A percentile compares a stretch with the other conserved stretches of the same genome.
phyloP scores from a whole-genome alignment of 768 basidiomycete genomes.

The Auricularia auricula-judae region DNA sequence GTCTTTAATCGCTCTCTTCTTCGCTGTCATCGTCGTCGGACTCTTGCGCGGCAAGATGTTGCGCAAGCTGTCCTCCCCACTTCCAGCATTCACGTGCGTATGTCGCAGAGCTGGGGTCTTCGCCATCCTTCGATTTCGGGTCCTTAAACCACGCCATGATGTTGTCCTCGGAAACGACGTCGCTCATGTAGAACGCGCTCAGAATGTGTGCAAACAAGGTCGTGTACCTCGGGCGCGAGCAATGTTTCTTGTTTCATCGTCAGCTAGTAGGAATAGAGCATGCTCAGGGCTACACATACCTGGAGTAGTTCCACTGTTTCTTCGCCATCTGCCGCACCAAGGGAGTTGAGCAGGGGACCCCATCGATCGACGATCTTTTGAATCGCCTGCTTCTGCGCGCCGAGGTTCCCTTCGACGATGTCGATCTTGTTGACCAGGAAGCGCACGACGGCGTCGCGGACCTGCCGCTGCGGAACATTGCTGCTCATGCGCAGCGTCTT shows the following conservation, averaged over 20 bases:
- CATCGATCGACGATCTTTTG: conserved; percentile 56
- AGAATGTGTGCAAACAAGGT: conserved; percentile 78
- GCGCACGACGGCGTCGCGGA: conserved; percentile 81
- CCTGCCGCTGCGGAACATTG: conserved; percentile 79
- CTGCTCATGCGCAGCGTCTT: conserved; percentile 96
- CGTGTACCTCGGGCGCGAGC: conserved; percentile 48
- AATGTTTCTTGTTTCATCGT: conserved; percentile 38
- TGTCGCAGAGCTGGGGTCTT: conserved; percentile 15
- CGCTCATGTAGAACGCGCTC: conserved; percentile 79
- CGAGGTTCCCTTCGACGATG: conserved; percentile 44
- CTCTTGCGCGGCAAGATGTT: conserved; percentile 13
- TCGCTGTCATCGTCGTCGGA: conserved; percentile 14
- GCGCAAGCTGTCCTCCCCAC: conserved; percentile 13
- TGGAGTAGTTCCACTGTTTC: conserved; percentile 74
- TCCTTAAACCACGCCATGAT: conserved; percentile 77
- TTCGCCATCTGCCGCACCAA: conserved; percentile 74
- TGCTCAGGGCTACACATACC: conserved; percentile 27
- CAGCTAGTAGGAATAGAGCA: conserved; percentile 4
- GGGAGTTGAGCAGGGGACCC: conserved; percentile 70
- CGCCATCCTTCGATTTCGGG: conserved; percentile 33
- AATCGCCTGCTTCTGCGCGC: conserved; percentile 55
- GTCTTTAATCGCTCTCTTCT: conserved; percentile 9
- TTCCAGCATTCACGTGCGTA: conserved; percentile 6
- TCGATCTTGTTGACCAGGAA: conserved; percentile 67
- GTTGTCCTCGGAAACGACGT: conserved; percentile 83